Conservation (phyloP, 768 basidiomycete genomes). For the Epithele typhae region DNA sequence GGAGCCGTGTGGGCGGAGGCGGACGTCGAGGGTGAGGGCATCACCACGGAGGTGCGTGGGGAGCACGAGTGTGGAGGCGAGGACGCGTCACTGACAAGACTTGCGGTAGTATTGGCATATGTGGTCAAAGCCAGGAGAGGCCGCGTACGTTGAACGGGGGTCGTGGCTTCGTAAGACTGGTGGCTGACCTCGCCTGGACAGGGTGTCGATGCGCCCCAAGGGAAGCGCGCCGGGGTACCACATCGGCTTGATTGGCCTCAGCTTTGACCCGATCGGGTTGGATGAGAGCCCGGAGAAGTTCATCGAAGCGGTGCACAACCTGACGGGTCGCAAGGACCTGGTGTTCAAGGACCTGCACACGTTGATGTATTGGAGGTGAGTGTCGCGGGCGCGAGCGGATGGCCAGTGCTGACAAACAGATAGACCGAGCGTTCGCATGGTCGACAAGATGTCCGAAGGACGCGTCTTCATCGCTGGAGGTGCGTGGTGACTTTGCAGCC, state of each 20-base stretch:
- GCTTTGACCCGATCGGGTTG: constrained; percentile 16
- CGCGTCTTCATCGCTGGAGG: constrained; percentile 45
- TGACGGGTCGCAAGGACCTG: constrained; percentile 26
- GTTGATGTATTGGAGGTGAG: constrained; percentile 26
- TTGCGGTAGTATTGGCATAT: constrained; percentile 6
- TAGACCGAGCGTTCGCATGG: constrained; percentile 47
- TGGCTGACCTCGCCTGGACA: neutral
- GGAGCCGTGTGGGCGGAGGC: constrained; percentile 33
- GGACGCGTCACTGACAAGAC: too few species aligned
- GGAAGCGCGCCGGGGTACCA: neutral
- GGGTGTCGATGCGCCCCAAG: constrained; percentile 11
- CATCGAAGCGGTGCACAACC: constrained; percentile 24
- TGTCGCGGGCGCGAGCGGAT: constrained; percentile 3
- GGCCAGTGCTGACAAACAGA: neutral
- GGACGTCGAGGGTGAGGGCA: constrained; percentile 28
- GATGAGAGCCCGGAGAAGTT: constrained; percentile 26
- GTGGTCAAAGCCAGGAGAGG: constrained; percentile 12
- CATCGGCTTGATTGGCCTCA: neutral
- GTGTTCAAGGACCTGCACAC: constrained; percentile 24
- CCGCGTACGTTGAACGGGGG: constrained; percentile 2
- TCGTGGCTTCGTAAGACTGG: too few species aligned
- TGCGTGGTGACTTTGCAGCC: constrained; percentile 14
- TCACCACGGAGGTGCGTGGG: too few species aligned
- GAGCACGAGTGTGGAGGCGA: too few species aligned
- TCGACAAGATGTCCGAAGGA: constrained; percentile 35